Evolutionary conservation across 2,329 filamentous ascomycete genomes (phyloP), one percentile per base, ranked within the genome.

Genomic region (Celoporthe dispersa): DNA sequence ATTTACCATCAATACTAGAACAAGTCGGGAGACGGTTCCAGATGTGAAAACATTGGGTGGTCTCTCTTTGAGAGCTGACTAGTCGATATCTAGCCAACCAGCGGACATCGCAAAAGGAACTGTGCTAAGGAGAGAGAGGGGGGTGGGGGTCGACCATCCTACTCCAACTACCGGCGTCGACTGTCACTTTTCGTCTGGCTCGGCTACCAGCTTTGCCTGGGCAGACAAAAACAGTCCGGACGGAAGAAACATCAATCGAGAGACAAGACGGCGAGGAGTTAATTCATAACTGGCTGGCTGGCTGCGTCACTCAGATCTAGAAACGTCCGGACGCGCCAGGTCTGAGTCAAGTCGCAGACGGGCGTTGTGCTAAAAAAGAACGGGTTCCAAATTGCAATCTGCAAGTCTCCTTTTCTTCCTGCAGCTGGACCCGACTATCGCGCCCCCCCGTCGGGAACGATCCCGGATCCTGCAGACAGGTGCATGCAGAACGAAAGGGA

Each of bases 361-460:
- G 33, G 37, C 41, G 64, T 25, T 37, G 35, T 48, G 61, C 28
- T 64, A 33, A 55, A 48, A 53, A 41, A 16, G 31, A 39, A 35
- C 37, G 31, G 39, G 28, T 66, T 59, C 67, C 62, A 71, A 65
- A 71, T 71, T 71, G 68, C 68, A 71, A 70, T 68, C 70, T 70
- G 68, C 68, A 71, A 8, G 65, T 66, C 68, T 66, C 65, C 68
- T 70, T 67, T 33, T 28, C 70, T 22, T 51, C 25, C 62, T 68
- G 64, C 68, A 68, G 65, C 67, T 67, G 64, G 70, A 67, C 64
- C 68, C 68, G 65, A 66, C n/a, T 68, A 19, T 39, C 48, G 48
- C 44, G 19, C n/a, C 22, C 35, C n/a, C 62, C 35, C 35, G 14
- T 59, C 66, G 35, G 35, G 60, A 33, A 57, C 48, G 62, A 66